phyloP scores from a whole-genome alignment of 768 basidiomycete species.

The Pulveroboletus ravenelii region DNA sequence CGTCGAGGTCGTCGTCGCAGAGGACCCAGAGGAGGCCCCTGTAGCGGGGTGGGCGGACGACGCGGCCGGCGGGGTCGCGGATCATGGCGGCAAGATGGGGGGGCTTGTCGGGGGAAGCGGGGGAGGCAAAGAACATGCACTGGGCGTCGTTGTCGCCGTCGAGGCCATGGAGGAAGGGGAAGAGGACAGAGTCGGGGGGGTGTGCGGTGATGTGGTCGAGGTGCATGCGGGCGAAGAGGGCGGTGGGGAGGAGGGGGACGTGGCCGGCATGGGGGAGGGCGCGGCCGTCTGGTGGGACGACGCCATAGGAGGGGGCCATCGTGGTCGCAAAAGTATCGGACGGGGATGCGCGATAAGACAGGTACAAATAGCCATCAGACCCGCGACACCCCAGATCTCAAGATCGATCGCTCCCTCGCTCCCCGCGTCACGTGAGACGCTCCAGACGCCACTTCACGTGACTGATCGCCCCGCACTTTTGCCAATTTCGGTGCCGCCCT shows the following conservation, averaged over 20 bases:
- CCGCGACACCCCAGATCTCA: constrained; percentile 16
- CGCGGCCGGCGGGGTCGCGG: constrained; percentile 22
- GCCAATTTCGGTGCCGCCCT: constrained; percentile 26
- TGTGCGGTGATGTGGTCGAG: constrained; percentile 61
- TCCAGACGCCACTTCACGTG: constrained; percentile 17
- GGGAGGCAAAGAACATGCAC: constrained; percentile 67
- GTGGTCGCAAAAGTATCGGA: constrained; percentile 2
- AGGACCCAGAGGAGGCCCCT: constrained; percentile 84
- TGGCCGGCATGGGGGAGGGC: constrained; percentile 2
- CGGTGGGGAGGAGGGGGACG: constrained; percentile 35
- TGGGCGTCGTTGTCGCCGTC: constrained; percentile 78
- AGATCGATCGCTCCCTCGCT: constrained; percentile 10
- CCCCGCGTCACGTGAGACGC: constrained; percentile 16
- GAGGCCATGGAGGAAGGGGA: constrained; percentile 86
- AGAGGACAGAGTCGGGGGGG: constrained; percentile 75
- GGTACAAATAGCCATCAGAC: constrained; percentile 23
- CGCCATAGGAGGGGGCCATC: constrained; percentile 20
- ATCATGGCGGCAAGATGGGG: constrained; percentile 22
- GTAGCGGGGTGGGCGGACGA: constrained; percentile 40
- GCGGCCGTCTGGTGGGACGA: constrained; percentile 15
- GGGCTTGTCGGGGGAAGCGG: constrained; percentile 19
- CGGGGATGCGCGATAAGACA: constrained; percentile 15
- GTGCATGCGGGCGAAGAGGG: constrained; percentile 57
- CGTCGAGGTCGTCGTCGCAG: constrained; percentile 60
- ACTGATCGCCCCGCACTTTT: constrained; percentile 18